Evolutionary conservation across 495 filamentous ascomycete species (phyloP).

Genomic region (Penicillium argentinense): DNA sequence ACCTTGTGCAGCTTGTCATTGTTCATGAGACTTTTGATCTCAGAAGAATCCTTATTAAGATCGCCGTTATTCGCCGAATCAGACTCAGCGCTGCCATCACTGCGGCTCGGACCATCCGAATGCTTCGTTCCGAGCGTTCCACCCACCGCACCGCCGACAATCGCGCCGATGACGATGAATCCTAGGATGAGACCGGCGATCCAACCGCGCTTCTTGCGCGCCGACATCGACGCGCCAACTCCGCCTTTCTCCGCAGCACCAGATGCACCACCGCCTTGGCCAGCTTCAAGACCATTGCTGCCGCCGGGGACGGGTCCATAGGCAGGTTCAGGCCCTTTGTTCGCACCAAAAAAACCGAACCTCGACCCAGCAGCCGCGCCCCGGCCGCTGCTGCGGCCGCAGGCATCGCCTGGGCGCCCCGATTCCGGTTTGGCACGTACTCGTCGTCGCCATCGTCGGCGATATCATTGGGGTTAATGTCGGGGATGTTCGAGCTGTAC

Average conservation of each 20-base stretch:
- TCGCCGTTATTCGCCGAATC: slow-evolving; percentile 62
- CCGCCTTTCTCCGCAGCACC: slow-evolving; percentile 45
- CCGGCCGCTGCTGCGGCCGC: slow-evolving; percentile 51
- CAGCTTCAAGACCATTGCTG: slow-evolving; percentile 5
- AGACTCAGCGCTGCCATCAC: slow-evolving; percentile 28
- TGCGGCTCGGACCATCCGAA: slow-evolving; percentile 13
- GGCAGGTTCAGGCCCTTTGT: slow-evolving; percentile 36
- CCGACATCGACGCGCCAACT: slow-evolving; percentile 46
- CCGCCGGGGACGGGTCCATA: slow-evolving; percentile 58
- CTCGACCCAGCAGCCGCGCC: slow-evolving; percentile 57
- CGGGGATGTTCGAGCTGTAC: slow-evolving; percentile 52
- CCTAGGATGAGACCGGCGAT: slow-evolving; percentile 62
- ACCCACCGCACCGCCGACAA: slow-evolving; percentile 78
- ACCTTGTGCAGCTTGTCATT: slow-evolving; percentile 85
- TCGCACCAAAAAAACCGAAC: slow-evolving; percentile 40
- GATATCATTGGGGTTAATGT: slow-evolving; percentile 76
- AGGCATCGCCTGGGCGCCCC: slow-evolving; percentile 44
- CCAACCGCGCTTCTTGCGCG: slow-evolving; percentile 68
- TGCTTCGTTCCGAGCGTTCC: slow-evolving; percentile 60
- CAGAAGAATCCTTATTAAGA: slow-evolving; percentile 67
- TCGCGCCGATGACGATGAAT: slow-evolving; percentile 64
- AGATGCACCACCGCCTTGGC: neutral
- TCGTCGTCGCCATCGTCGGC: slow-evolving; percentile 87
- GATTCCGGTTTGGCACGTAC: slow-evolving; percentile 43
- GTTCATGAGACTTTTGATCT: slow-evolving; percentile 80